Base-by-base conservation (phyloP, 352 stramenopile species). In the Aphanomyces invadans region DNA sequence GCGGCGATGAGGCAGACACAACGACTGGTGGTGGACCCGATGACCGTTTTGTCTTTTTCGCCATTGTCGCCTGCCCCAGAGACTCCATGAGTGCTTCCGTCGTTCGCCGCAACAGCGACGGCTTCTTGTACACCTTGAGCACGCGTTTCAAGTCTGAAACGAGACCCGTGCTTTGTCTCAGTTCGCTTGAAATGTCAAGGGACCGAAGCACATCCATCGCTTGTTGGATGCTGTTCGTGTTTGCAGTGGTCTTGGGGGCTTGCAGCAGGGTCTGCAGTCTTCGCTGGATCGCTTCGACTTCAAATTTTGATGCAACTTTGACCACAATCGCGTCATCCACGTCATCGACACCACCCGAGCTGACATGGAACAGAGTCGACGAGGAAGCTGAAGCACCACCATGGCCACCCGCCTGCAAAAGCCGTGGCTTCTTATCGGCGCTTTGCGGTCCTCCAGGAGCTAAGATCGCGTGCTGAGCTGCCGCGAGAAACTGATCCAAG, bases 91-190 rank as follows among this genome's bases (percentile, higher is more conserved):
- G 68, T 36, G 73, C 77, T 52, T 89, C 83, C 4, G 80, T 89
- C 48, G 78, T 72, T 63, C 87, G 87, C 12, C 84, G 84, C 42
- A 93, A 64, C 44, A 91, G 73, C 23, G 79, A 88, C n/a, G 84
- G 84, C 73, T 91, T 91, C 66, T 79, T 87, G 67, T 88, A 91
- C 0, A 74, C 70, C 61, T 87, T 89, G 26, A 93, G 70, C 66
- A 93, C 82, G 33, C 74, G 78, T 73, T 93, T 91, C 25, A 93
- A 63, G 25, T 93, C 81, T 0, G 76, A 79, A 23, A 90, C 81
- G 12, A 93, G 59, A 2, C 76, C 78, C 7, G 82, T 88, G 54
- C 89, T 77, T 23, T 89, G 78, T 17, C 82, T 80, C 25, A 89
- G 80, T n/a, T 90, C 82, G 3, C 73, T 74, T 2, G 84, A 73